A percentile compares a stretch with the other conserved stretches of the same genome.
Conservation (phyloP, 2,329 filamentous ascomycete species). For the Microsporum audouinii region DNA sequence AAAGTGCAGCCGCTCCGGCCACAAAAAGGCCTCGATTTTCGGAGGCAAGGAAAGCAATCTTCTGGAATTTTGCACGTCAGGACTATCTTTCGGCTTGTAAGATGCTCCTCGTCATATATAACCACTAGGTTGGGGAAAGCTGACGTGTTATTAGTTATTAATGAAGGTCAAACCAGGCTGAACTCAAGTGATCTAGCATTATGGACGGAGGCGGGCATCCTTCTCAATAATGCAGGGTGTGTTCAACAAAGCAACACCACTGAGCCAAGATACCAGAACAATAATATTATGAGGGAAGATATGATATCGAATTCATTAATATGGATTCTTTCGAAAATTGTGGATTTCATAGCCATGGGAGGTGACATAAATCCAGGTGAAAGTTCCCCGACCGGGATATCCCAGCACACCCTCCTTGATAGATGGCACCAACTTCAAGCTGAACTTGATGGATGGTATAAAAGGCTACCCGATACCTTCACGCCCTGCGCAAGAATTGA, state of each 20-base stretch:
- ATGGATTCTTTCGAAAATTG: conserved; percentile 55
- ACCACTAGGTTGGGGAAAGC: not conserved
- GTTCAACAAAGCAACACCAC: conserved; percentile 34
- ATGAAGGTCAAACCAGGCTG: conserved; percentile 48
- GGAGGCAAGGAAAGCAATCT: conserved; percentile 48
- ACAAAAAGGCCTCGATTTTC: conserved; percentile 35
- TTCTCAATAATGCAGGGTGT: conserved; percentile 44
- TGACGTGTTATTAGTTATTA: conserved; percentile 33
- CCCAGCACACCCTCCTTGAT: conserved; percentile 35
- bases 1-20: conserved; percentile 15
- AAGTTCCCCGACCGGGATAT: conserved; percentile 24
- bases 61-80: conserved; percentile 57
- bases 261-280: conserved; percentile 24
- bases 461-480: conserved; percentile 49
- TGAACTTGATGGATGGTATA: conserved; percentile 49
- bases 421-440: conserved; percentile 42
- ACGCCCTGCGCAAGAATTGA: conserved; percentile 44
- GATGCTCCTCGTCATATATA: conserved; percentile 12
- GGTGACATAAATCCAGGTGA: conserved; percentile 36
- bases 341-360: conserved; percentile 52
- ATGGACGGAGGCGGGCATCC: conserved; percentile 54
- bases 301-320: conserved; percentile 53
- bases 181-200: conserved; percentile 51
- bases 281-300: conserved; percentile 48
- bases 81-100: conserved; percentile 54